phyloP scores from a whole-genome alignment of 495 filamentous ascomycete genomes.

The Xylaria flabelliformis region DNA sequence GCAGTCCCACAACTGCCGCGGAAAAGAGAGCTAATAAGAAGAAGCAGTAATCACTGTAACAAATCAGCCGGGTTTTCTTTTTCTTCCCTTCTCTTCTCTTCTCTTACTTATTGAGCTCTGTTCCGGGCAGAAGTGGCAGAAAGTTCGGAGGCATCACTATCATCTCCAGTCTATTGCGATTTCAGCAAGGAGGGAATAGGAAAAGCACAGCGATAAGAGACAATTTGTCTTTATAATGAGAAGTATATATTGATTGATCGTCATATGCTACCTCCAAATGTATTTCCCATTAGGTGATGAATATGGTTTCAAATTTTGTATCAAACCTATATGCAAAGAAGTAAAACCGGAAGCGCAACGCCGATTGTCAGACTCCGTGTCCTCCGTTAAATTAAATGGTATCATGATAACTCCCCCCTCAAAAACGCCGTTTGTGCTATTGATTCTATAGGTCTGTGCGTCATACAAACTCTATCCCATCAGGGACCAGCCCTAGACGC shows the following conservation, averaged over 20 bases:
- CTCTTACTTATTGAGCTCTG: background rate
- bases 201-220: conserved; percentile 5
- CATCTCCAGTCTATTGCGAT: background rate
- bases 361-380: background rate
- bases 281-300: background rate
- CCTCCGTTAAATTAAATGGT: conserved; percentile 17
- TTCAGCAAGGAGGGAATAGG: background rate
- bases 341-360: background rate
- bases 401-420: background rate
- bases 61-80: background rate
- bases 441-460: background rate
- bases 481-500: background rate
- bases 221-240: background rate
- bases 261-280: background rate
- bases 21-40: conserved; percentile 50
- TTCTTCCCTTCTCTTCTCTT: background rate
- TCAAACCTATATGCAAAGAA: conserved; percentile 18
- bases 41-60: conserved; percentile 32
- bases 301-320: background rate
- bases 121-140: background rate
- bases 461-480: background rate
- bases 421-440: conserved; percentile 21
- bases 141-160: background rate
- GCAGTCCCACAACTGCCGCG: conserved; percentile 31
- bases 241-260: conserved; percentile 13